Percentiles rank a stretch among this genome's conserved stretches.
Evolutionary conservation across 164 flowering plant genomes (phyloP).

Genomic region (Hamamelis virginiana): DNA sequence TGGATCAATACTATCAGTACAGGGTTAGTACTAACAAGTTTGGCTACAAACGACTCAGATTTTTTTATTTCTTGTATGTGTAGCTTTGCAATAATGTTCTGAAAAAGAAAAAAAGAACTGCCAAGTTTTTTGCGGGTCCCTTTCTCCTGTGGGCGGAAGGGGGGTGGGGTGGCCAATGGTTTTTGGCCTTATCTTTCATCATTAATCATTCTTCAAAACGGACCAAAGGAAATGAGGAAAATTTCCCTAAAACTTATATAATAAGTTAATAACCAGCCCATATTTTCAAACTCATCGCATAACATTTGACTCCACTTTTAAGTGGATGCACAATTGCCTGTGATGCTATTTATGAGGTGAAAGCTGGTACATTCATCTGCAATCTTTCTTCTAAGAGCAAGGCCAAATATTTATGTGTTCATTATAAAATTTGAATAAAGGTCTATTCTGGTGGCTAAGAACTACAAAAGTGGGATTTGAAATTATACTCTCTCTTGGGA

Average conservation of each 20-base stretch:
- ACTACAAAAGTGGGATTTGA: not conserved
- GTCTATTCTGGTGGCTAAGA: not conserved
- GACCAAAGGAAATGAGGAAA: not conserved
- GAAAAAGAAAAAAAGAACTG: not conserved
- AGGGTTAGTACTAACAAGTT: conserved; percentile 37
- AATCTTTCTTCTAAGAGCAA: not conserved
- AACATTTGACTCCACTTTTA: not conserved
- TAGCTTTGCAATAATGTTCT: not conserved
- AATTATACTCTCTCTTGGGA: not conserved
- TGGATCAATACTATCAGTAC: conserved; percentile 84
- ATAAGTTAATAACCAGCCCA: not conserved
- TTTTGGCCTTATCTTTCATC: not conserved
- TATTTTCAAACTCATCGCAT: not conserved
- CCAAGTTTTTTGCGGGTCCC: not conserved
- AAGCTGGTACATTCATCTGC: not conserved
- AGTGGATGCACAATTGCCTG: not conserved
- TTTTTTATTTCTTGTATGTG: not conserved
- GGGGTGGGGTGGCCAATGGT: no score
- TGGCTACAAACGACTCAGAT: not conserved
- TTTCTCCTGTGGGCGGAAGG: no score
- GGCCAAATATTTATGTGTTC: not conserved
- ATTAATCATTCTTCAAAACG: not conserved
- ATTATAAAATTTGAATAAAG: not conserved
- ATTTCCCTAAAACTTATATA: not conserved
- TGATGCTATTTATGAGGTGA: not conserved